phyloP scores from a whole-genome alignment of 495 filamentous ascomycete species.

The Penicillium daleae region DNA sequence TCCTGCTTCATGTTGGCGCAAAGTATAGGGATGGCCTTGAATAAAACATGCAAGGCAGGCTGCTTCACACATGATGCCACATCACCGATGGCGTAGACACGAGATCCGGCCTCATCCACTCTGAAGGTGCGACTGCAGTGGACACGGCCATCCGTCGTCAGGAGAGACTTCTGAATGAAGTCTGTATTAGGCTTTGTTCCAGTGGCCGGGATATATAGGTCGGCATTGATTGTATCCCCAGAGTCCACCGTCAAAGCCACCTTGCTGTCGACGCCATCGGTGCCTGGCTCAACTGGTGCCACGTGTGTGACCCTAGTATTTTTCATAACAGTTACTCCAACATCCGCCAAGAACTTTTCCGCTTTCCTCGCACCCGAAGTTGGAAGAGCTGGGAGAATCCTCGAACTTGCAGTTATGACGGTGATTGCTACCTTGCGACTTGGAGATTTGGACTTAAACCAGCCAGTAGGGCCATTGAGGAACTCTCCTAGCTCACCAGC shows the following conservation, averaged over 20 bases:
- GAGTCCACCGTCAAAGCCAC: slow-evolving; percentile 38
- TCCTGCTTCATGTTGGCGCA: slow-evolving; percentile 51
- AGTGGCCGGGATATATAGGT: slow-evolving; percentile 54
- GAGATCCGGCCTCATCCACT: slow-evolving; percentile 50
- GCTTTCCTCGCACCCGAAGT: slow-evolving; percentile 41
- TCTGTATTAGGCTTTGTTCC: slow-evolving; percentile 50
- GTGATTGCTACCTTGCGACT: slow-evolving; percentile 49
- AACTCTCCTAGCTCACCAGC: slow-evolving; percentile 57
- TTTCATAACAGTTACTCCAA: slow-evolving; percentile 52
- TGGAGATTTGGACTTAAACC: slow-evolving; percentile 30
- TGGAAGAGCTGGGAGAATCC: slow-evolving; percentile 51
- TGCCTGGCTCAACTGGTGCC: slow-evolving; percentile 26
- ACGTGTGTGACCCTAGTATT: slow-evolving; percentile 31
- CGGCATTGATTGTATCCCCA: slow-evolving; percentile 42
- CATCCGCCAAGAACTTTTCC: slow-evolving; percentile 42
- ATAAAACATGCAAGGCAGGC: slow-evolving; percentile 43
- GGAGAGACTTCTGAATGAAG: slow-evolving; percentile 41
- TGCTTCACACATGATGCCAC: slow-evolving; percentile 32
- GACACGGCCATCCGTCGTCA: slow-evolving; percentile 42
- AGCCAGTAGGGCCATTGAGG: slow-evolving; percentile 46
- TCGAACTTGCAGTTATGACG: slow-evolving; percentile 41
- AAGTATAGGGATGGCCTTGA: slow-evolving; percentile 45
- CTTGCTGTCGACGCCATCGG: slow-evolving; percentile 21
- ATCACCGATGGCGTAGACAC: slow-evolving; percentile 55
- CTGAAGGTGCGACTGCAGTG: slow-evolving; percentile 48